phyloP scores from a whole-genome alignment of 139 green algal species.

The Chloropicon primus region DNA sequence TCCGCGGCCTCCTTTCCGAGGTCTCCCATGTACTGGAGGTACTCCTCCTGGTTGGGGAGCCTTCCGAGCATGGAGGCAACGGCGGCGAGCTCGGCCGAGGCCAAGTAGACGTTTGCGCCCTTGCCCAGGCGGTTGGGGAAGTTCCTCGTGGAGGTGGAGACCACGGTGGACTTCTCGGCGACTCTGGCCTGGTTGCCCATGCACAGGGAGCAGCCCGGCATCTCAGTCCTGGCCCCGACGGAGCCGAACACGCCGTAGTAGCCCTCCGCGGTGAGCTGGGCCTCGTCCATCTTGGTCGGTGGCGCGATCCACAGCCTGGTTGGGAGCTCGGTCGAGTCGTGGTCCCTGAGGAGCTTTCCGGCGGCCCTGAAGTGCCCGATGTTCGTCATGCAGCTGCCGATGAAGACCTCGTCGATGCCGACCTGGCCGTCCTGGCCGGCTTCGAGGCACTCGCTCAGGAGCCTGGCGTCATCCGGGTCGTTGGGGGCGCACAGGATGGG shows the following conservation, averaged over 20 bases:
- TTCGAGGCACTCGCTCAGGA: conserved; percentile 2
- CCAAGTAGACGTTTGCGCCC: conserved; percentile 20
- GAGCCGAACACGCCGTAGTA: conserved; percentile 14
- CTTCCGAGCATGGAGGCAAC: conserved; percentile 10
- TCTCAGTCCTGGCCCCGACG: conserved; percentile 17
- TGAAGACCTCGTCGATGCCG: conserved; percentile 21
- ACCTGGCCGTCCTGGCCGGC: not conserved
- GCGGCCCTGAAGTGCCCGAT: conserved; percentile 20
- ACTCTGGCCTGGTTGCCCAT: conserved; percentile 22
- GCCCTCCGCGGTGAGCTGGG: conserved; percentile 13
- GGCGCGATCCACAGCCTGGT: conserved; percentile 19
- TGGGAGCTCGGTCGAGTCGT: conserved; percentile 1
- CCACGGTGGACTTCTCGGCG: conserved; percentile 14
- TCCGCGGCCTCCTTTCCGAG: not conserved
- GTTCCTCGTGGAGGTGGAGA: conserved; percentile 19
- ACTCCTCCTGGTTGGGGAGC: conserved; percentile 8
- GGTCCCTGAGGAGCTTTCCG: conserved; percentile 12
- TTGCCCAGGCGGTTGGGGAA: conserved; percentile 20
- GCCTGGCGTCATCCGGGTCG: conserved; percentile 16
- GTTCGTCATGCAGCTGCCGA: conserved; percentile 21
- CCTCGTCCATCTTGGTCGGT: conserved; percentile 19
- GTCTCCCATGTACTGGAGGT: not conserved
- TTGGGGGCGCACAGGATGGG: conserved; percentile 20
- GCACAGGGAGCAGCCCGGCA: conserved; percentile 21
- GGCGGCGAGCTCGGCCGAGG: conserved; percentile 14